A percentile compares a stretch with the other conserved stretches of the same genome.
Conservation (phyloP, 257 asterid genomes). For the Pogostemon cablin region DNA sequence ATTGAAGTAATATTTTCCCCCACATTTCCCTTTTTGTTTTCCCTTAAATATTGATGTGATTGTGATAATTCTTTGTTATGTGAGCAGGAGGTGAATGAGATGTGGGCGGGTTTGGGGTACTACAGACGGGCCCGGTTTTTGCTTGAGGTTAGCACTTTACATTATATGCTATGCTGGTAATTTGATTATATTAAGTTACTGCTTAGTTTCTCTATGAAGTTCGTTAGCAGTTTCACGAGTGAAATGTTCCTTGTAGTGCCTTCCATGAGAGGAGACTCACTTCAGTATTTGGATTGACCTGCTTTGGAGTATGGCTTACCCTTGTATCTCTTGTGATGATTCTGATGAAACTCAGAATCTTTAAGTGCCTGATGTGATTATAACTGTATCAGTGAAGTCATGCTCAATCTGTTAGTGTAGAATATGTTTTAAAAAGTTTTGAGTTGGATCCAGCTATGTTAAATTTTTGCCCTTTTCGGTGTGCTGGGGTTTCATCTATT, state of each 20-base stretch:
- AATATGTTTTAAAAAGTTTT: slow-evolving; percentile 21
- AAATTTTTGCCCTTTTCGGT: neutral
- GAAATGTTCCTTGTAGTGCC: neutral
- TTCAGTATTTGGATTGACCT: neutral
- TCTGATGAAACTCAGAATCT: neutral
- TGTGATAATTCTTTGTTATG: slow-evolving; percentile 22
- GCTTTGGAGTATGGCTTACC: slow-evolving; percentile 10
- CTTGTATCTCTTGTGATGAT: neutral
- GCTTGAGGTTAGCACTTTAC: slow-evolving; percentile 63
- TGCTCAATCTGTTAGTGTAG: neutral
- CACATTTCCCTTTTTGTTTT: neutral
- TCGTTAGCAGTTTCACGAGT: slow-evolving; percentile 3
- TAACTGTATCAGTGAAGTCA: neutral
- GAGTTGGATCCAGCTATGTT: slow-evolving; percentile 15
- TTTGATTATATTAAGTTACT: slow-evolving; percentile 10
- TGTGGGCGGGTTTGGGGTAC: slow-evolving; percentile 99
- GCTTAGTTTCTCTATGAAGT: slow-evolving; percentile 5
- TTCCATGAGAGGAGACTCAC: no score
- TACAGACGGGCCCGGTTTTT: slow-evolving; percentile 83
- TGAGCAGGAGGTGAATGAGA: slow-evolving; percentile 92
- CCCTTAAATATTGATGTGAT: neutral
- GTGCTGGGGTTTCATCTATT: neutral
- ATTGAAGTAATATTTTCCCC: slow-evolving; percentile 55
- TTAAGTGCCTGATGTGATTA: neutral
- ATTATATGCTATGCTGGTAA: neutral